A percentile compares a stretch with the other conserved stretches of the same genome.
These are phyloP conservation scores for Hanseniaspora osmophila DNA, from an alignment of 805 yeast species.

Conservation along the genomic window DNA sequence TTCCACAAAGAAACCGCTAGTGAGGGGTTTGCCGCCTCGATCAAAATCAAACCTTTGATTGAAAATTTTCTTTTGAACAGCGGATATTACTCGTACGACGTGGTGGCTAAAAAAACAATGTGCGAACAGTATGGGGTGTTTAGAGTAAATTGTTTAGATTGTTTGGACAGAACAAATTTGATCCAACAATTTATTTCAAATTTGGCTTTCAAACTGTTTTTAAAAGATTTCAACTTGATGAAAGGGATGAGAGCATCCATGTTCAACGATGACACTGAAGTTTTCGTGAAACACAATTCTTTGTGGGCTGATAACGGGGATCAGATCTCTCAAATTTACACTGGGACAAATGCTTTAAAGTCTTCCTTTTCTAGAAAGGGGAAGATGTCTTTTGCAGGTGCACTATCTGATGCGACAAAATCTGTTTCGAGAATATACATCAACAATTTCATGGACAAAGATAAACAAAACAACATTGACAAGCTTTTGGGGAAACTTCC, in stretches of 20 bases:
- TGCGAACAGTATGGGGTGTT: constrained; percentile 83
- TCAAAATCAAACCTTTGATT: constrained; percentile 48
- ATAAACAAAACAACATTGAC: constrained; percentile 82
- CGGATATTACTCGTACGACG: constrained; percentile 72
- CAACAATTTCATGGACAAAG: constrained; percentile 87
- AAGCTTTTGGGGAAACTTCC: constrained; percentile 69
- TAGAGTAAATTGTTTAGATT: constrained; percentile 86
- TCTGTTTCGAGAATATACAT: constrained; percentile 90
- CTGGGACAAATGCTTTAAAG: constrained; percentile 94
- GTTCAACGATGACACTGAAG: constrained; percentile 30
- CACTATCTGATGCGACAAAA: constrained; percentile 91
- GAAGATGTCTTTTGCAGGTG: constrained; percentile 92
- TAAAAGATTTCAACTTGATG: constrained; percentile 28
- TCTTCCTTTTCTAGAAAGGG: constrained; percentile 91
- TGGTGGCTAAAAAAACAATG: constrained; percentile 34
- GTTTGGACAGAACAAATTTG: constrained; percentile 86
- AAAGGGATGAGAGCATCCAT: constrained; percentile 9
- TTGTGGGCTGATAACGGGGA: constrained; percentile 99
- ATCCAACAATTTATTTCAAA: constrained; percentile 73
- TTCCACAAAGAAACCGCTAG: constrained; percentile 88
- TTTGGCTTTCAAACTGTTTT: constrained; percentile 46
- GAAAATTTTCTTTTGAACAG: constrained; percentile 57
- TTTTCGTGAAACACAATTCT: constrained; percentile 62
- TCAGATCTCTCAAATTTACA: constrained; percentile 85
- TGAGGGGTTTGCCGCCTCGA: constrained; percentile 77